phyloP scores from a whole-genome alignment of 2,329 filamentous ascomycete genomes.

The Stylonectria norvegica region DNA sequence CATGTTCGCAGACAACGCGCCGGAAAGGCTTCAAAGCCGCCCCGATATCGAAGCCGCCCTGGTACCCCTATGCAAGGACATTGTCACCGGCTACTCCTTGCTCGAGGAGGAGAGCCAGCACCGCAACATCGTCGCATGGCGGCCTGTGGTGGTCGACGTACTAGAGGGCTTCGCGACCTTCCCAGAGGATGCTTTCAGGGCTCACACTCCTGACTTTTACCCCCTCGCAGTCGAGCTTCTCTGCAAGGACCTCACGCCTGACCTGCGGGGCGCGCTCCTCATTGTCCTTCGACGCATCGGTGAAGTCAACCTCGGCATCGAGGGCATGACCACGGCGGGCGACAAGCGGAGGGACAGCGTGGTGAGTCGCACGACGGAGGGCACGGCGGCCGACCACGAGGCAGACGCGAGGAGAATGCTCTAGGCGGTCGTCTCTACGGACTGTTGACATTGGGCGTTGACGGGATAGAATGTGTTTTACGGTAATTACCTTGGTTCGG shows the following conservation, averaged over 20 bases:
- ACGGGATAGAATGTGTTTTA: slow-evolving; percentile 23
- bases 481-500: too few relatives aligned
- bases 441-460: slow-evolving; percentile 25
- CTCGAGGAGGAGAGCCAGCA: slow-evolving; percentile 97
- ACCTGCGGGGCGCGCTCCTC: slow-evolving; percentile 76
- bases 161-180: slow-evolving; percentile 89
- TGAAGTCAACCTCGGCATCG: slow-evolving; percentile 64
- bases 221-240: slow-evolving; percentile 80
- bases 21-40: slow-evolving; percentile 75
- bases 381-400: slow-evolving; percentile 28
- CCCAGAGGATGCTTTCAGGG: slow-evolving; percentile 72
- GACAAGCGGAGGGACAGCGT: slow-evolving; percentile 40
- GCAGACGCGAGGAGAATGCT: slow-evolving; percentile 36
- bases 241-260: slow-evolving; percentile 73
- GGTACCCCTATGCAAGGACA: slow-evolving; percentile 92
- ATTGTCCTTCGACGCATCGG: slow-evolving; percentile 77
- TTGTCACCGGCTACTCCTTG: slow-evolving; percentile 77
- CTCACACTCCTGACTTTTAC: slow-evolving; percentile 80
- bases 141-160: slow-evolving; percentile 94
- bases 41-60: slow-evolving; percentile 85
- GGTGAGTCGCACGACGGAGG: slow-evolving; percentile 33
- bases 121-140: slow-evolving; percentile 94
- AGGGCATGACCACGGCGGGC: slow-evolving; percentile 41
- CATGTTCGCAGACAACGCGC: slow-evolving; percentile 90
- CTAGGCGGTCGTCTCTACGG: slow-evolving; percentile 16